phyloP scores from a whole-genome alignment of 2,329 filamentous ascomycete species.

The Apiospora pterosperma region DNA sequence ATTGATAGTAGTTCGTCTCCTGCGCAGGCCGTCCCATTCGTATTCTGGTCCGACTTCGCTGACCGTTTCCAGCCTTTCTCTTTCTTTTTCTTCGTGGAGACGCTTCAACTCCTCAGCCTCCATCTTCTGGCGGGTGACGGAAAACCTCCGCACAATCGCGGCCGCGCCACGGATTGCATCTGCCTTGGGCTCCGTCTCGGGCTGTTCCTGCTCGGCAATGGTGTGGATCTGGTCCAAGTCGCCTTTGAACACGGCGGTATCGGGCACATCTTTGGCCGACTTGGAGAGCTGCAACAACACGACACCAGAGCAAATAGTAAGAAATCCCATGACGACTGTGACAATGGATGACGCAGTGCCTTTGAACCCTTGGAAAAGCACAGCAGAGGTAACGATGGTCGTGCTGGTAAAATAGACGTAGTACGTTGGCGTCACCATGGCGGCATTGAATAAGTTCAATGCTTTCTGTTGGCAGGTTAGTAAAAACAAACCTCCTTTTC shows the following conservation, averaged over 20 bases:
- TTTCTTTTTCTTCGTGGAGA: slow-evolving; percentile 72
- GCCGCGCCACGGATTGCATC: slow-evolving; percentile 91
- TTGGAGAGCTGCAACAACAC: slow-evolving; percentile 95
- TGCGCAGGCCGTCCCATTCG: slow-evolving; percentile 88
- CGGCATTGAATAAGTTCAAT: slow-evolving; percentile 93
- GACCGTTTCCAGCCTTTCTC: slow-evolving; percentile 69
- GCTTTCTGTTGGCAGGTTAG: slow-evolving; percentile 71
- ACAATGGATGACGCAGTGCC: slow-evolving; percentile 76
- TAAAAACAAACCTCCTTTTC: not conserved
- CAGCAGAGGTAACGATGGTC: slow-evolving; percentile 89
- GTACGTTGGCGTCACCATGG: slow-evolving; percentile 95
- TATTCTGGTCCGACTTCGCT: slow-evolving; percentile 69
- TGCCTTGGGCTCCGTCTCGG: slow-evolving; percentile 94
- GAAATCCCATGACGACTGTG: slow-evolving; percentile 88
- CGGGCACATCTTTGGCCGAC: slow-evolving; percentile 94
- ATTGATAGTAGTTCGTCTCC: slow-evolving; percentile 58
- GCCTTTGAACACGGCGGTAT: slow-evolving; percentile 85
- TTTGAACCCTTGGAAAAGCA: slow-evolving; percentile 92
- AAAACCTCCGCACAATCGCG: slow-evolving; percentile 82
- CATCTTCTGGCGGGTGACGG: slow-evolving; percentile 69
- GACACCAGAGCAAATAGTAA: slow-evolving; percentile 90
- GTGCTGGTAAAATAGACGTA: slow-evolving; percentile 98
- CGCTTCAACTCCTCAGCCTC: slow-evolving; percentile 77
- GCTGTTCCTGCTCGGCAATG: slow-evolving; percentile 90
- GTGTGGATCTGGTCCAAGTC: slow-evolving; percentile 94